Base-by-base conservation (phyloP, 768 basidiomycete species). In the Thelephora ganbajun region DNA sequence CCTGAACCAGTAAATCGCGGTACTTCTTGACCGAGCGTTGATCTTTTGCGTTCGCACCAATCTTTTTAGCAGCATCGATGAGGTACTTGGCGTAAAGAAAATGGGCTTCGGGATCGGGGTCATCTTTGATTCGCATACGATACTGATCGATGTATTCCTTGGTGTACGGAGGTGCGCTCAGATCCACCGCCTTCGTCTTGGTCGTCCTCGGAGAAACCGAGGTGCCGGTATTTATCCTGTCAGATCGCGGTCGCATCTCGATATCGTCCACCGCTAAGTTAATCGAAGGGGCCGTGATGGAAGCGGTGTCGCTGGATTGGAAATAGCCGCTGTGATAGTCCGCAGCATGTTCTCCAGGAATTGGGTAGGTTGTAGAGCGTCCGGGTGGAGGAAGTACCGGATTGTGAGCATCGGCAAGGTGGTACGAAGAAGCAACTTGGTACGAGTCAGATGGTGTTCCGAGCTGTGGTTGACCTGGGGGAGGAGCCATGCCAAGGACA, bases 1-100 rank as follows among this genome's bases (percentile, higher is more conserved):
- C 96, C 46, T 71, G 72, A 44, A 99, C 74, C 35, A 99, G 76
- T 14, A 79, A 58, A 60, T 98, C 94, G 47, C 87, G 79, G 61
- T 93, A 98, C 63, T 87, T 93, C 62, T 88, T 82, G 3, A 89
- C 89, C 14, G 80, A 72, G 22, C 88, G 81, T 59, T 85, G 81
- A 54, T 91, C 86, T 54, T 73, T 80, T 6, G 79, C 74, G 23
- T 76, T 71, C 9, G 72, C 66, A 14, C 88, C 79, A 52, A 97
- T 81, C 63, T 92, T 83, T 67, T 88, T 91, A 12, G 96, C 96
- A 26, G 96, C 96, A 57, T 98, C 96, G 61, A 99, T 92, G 50
- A 99, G 80, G 62, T 98, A 99, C 66, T 94, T 97, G n/a, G 93
- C 89, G 60, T 96, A 99, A 20, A 84, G 69, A 63, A 97, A 98